These are phyloP conservation scores for Paramyrothecium sp. DNA, from an alignment of 2,329 filamentous ascomycete genomes.

Conservation along the genomic window DNA sequence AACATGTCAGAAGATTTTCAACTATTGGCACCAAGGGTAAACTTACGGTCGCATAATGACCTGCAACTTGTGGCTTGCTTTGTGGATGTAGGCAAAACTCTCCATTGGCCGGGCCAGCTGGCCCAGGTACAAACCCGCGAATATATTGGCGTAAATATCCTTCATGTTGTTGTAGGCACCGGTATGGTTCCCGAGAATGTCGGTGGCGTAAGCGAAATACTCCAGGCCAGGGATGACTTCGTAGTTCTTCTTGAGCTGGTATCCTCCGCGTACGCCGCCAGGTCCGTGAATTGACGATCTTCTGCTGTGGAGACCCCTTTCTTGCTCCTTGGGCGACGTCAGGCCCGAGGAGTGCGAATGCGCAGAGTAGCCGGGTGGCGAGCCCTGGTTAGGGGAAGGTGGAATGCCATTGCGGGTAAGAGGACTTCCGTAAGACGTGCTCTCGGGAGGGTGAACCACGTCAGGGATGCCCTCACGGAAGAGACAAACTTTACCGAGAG, in stretches of 20 bases:
- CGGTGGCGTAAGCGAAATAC: slow-evolving; percentile 83
- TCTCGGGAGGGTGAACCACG: slow-evolving; percentile 42
- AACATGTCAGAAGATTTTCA: not conserved
- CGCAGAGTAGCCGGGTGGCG: slow-evolving; percentile 44
- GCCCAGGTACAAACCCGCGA: slow-evolving; percentile 85
- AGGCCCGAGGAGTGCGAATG: slow-evolving; percentile 50
- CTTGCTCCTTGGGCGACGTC: slow-evolving; percentile 52
- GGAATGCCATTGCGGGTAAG: slow-evolving; percentile 48
- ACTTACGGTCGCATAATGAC: slow-evolving; percentile 75
- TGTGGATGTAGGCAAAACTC: slow-evolving; percentile 66
- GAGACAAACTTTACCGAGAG: slow-evolving; percentile 79
- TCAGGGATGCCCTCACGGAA: slow-evolving; percentile 55
- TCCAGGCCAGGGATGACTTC: slow-evolving; percentile 86
- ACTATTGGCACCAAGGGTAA: not conserved
- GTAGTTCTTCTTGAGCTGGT: slow-evolving; percentile 57
- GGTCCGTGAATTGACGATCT: slow-evolving; percentile 50
- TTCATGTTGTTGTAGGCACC: slow-evolving; percentile 78
- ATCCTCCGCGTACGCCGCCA: slow-evolving; percentile 21
- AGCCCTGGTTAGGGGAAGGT: slow-evolving; percentile 53
- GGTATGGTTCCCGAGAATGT: slow-evolving; percentile 79
- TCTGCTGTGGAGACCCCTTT: slow-evolving; percentile 43
- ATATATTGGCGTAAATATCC: slow-evolving; percentile 79
- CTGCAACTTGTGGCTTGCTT: slow-evolving; percentile 58
- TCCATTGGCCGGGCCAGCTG: slow-evolving; percentile 85
- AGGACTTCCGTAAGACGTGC: slow-evolving; percentile 31